Conservation (phyloP, 179 eudicot genomes). For the Gypsophila paniculata region DNA sequence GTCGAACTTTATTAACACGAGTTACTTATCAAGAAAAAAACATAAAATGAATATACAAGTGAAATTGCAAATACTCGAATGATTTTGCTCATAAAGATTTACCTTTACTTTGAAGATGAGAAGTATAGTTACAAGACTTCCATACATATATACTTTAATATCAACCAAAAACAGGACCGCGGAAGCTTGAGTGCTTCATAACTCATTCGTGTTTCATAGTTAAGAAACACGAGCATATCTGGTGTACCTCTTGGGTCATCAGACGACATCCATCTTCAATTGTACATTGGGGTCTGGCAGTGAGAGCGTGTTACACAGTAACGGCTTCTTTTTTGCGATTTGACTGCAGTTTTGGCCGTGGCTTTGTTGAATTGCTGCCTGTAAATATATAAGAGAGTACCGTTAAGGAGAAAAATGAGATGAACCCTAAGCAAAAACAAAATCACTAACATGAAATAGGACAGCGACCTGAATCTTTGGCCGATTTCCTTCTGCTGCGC, state of each 20-base stretch:
- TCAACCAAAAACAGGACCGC: not conserved
- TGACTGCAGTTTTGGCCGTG: slow-evolving; percentile 12
- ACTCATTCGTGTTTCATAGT: not conserved
- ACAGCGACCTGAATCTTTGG: slow-evolving; percentile 38
- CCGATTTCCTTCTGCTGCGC: slow-evolving; percentile 81
- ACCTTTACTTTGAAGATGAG: not conserved
- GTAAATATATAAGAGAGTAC: slow-evolving; percentile 2
- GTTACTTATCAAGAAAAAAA: too few relatives aligned
- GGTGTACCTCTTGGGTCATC: not conserved
- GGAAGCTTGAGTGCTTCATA: not conserved
- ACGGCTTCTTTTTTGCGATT: slow-evolving; percentile 27
- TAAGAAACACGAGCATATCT: not conserved
- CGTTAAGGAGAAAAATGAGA: not conserved
- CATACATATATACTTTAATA: not conserved
- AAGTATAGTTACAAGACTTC: not conserved
- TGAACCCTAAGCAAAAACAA: not conserved
- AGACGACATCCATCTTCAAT: not conserved
- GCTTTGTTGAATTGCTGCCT: slow-evolving; percentile 26
- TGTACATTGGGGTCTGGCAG: not conserved
- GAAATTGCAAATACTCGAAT: not conserved
- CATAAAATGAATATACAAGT: slow-evolving; percentile 4
- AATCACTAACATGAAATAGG: slow-evolving; percentile 1
- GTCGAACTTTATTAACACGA: not conserved
- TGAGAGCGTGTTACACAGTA: slow-evolving; percentile 5
- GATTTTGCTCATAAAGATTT: not conserved